These are phyloP conservation scores for Penicillium turbatum DNA, from an alignment of 495 filamentous ascomycete genomes.

Conservation along the genomic window DNA sequence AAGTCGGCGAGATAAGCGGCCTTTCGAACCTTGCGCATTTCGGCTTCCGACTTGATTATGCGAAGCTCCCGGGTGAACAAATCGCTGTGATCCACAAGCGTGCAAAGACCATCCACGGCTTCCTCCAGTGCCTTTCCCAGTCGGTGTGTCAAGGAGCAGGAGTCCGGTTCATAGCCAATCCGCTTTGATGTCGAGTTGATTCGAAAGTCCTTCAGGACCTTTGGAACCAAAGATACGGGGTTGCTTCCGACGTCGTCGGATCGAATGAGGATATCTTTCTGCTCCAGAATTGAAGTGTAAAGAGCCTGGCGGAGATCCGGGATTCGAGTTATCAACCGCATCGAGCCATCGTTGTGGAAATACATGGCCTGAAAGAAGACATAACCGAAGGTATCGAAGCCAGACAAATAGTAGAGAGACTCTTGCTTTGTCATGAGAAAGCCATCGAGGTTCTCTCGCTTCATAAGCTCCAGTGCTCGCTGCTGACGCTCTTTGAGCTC, in stretches of 20 bases:
- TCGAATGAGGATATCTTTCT: constrained; percentile 22
- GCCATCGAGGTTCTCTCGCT: constrained; percentile 23
- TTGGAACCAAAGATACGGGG: constrained; percentile 21
- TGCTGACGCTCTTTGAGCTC: constrained; percentile 17
- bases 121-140: constrained; percentile 19
- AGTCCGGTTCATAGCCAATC: constrained; percentile 24
- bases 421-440: constrained; percentile 27
- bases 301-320: constrained; percentile 24
- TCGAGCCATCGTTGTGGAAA: constrained; percentile 23
- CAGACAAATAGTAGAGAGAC: constrained; percentile 25
- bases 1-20: constrained; percentile 25
- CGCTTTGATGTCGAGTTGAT: constrained; percentile 17
- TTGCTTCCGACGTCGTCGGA: constrained; percentile 23
- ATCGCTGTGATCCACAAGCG: constrained; percentile 18
- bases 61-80: constrained; percentile 21
- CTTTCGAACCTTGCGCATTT: constrained; percentile 25
- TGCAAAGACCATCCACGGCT: constrained; percentile 15
- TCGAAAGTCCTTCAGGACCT: constrained; percentile 17
- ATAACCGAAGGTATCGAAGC: constrained; percentile 27
- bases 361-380: constrained; percentile 29
- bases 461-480: constrained; percentile 16
- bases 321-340: constrained; percentile 21
- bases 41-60: constrained; percentile 21
- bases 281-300: constrained; percentile 19
- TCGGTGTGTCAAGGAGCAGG: constrained; percentile 15